A percentile compares a stretch with the other conserved stretches of the same genome.
Evolutionary conservation across 78 protist genomes (phyloP).

Genomic region (Emiliania huxleyi): DNA sequence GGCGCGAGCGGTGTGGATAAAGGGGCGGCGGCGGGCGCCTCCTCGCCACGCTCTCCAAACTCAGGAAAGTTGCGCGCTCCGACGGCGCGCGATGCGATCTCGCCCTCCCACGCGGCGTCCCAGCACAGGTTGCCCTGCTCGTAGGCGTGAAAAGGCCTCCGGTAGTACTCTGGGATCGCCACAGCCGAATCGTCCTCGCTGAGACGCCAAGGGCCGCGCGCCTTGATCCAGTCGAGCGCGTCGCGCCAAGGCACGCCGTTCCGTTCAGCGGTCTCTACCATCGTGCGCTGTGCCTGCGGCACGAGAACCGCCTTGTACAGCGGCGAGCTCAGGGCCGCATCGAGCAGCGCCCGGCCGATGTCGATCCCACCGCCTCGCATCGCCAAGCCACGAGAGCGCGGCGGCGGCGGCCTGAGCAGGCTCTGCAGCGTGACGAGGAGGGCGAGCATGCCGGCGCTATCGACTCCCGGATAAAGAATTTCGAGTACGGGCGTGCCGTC

Average conservation of each 20-base stretch:
- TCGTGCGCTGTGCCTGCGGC: background rate
- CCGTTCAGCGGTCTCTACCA: background rate
- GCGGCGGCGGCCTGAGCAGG: too few species aligned
- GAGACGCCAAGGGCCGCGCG: too few species aligned
- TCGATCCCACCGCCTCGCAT: too few species aligned
- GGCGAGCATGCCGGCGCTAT: too few species aligned
- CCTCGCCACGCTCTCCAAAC: background rate
- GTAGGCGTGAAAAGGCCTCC: background rate
- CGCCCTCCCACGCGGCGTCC: background rate
- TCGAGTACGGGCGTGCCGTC: too few species aligned
- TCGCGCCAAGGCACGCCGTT: background rate
- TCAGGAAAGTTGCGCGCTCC: conserved; percentile 3
- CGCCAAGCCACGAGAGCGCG: too few species aligned
- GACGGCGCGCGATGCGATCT: background rate
- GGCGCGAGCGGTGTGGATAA: too few species aligned
- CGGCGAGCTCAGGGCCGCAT: background rate
- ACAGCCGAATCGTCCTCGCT: too few species aligned
- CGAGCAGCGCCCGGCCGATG: background rate
- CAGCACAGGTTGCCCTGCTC: conserved; percentile 9
- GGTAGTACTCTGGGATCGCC: background rate
- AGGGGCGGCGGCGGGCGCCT: too few species aligned
- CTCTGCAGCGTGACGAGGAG: too few species aligned
- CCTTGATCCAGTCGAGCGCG: background rate
- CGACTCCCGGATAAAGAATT: too few species aligned
- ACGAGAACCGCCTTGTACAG: background rate